Base-by-base conservation (phyloP, 495 filamentous ascomycete species). In the Neurospora sp. region DNA sequence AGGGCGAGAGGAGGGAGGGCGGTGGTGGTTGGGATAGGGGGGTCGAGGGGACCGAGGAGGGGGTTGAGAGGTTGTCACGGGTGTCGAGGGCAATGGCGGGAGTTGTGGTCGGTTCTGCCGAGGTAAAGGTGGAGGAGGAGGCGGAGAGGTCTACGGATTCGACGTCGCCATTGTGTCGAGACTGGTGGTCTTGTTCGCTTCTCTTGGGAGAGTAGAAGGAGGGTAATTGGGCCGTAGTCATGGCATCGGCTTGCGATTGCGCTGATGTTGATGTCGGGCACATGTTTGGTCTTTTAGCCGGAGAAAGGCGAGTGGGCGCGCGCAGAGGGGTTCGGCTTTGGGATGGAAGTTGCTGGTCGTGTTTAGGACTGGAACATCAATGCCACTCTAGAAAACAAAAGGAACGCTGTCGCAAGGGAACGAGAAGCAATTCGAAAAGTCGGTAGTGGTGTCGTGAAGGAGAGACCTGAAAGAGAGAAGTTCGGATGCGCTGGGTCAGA, bases 1-100 rank as follows among this genome's bases (percentile, higher is more conserved):
- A 89, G 0, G 93, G 93, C 53, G 90, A 92, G 35, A 96, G 82
- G 40, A 93, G 84, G 8, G 83, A 84, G 5, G 80, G 77, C 2
- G 83, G 83, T 8, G 81, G 82, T 1, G 77, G 77, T 68, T 75
- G 78, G 17, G 70, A 75, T 6, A 78, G 72, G 2, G 73, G 71
- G 16, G 70, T 72, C 31, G 68, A 39, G n/a, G 72, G 53, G 3
- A 71, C 37, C 14, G 74, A 70, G n/a, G 73, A 78, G 14, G 74
- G 71, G 39, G 75, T 73, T 10, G 74, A 74, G 22, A 68, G 69
- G 65, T 75, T 70, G 68, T 75, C 45, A 27, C 68, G 68, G 27
- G 73, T 45, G 16, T 39, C 71, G 40, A 69, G 27, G 4, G 16
- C 4, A 40, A 40, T 59, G 1, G 70, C 65, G 68, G 20, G 41